phyloP scores from a whole-genome alignment of 306 rosid species.

The Vigna radiata region DNA sequence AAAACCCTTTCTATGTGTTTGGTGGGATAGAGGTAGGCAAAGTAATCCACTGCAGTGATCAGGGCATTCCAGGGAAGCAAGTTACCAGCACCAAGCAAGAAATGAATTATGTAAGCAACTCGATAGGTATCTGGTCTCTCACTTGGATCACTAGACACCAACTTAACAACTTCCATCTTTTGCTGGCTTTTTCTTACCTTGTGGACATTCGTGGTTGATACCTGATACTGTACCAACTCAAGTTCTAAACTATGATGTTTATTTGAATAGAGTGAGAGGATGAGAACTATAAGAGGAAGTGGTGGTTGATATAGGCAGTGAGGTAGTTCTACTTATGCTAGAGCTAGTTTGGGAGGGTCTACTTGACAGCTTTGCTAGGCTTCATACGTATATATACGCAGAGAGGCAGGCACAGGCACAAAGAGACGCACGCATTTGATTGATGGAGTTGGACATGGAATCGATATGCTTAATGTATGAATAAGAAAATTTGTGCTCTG shows the following conservation, averaged over 20 bases:
- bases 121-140: slow-evolving; percentile 62
- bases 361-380: slow-evolving; percentile 46
- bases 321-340: slow-evolving; percentile 34
- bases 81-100: slow-evolving; percentile 91
- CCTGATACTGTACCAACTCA: slow-evolving; percentile 33
- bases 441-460: slow-evolving; percentile 70
- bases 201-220: slow-evolving; percentile 28
- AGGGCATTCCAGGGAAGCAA: slow-evolving; percentile 97
- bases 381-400: slow-evolving; percentile 25
- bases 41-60: slow-evolving; percentile 94
- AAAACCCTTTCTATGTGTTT: slow-evolving; percentile 80
- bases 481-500: slow-evolving; percentile 56
- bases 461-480: slow-evolving; percentile 60
- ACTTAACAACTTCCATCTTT: slow-evolving; percentile 63
- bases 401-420: slow-evolving; percentile 9
- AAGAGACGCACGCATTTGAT: slow-evolving; percentile 54
- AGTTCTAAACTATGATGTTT: slow-evolving; percentile 50
- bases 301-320: not conserved
- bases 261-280: slow-evolving; percentile 58
- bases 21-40: slow-evolving; percentile 74
- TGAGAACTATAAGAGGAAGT: slow-evolving; percentile 30
- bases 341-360: slow-evolving; percentile 45
- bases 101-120: slow-evolving; percentile 82
- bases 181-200: slow-evolving; percentile 18
- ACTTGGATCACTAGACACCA: slow-evolving; percentile 48